Evolutionary conservation across 306 rosid species (phyloP).

Genomic region (Aeschynomene evenia): DNA sequence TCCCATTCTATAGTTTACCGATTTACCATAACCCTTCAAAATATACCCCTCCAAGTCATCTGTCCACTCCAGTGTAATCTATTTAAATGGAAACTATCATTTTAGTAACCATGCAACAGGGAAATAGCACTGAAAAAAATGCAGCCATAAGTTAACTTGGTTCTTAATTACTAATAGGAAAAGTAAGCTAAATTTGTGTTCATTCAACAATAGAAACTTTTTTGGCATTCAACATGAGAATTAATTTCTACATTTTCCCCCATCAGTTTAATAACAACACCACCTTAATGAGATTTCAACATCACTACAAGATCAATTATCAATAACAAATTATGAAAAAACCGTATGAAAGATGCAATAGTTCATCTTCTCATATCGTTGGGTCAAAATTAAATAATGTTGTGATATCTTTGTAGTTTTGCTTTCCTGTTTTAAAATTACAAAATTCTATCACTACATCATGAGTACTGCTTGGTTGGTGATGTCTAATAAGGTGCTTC

Average conservation of each 20-base stretch:
- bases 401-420: not conserved
- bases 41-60: slow-evolving; percentile 77
- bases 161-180: not conserved
- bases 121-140: not conserved
- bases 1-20: slow-evolving; percentile 84
- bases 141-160: not conserved
- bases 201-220: not conserved
- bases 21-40: slow-evolving; percentile 87
- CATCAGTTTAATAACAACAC: slow-evolving; percentile 2
- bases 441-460: no score
- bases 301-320: slow-evolving; percentile 9
- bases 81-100: slow-evolving; percentile 13
- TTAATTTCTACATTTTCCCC: not conserved
- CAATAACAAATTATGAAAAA: not conserved
- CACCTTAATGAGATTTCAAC: not conserved
- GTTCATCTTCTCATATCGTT: not conserved
- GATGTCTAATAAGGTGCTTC: no score
- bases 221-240: not conserved
- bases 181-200: not conserved
- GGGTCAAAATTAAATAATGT: slow-evolving; percentile 8
- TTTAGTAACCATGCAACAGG: slow-evolving; percentile 25
- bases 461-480: no score
- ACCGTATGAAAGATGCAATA: slow-evolving; percentile 6
- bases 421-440: not conserved
- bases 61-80: slow-evolving; percentile 86